Conservation (phyloP, 148 eudicot species). For the Fagopyrum esculentum region DNA sequence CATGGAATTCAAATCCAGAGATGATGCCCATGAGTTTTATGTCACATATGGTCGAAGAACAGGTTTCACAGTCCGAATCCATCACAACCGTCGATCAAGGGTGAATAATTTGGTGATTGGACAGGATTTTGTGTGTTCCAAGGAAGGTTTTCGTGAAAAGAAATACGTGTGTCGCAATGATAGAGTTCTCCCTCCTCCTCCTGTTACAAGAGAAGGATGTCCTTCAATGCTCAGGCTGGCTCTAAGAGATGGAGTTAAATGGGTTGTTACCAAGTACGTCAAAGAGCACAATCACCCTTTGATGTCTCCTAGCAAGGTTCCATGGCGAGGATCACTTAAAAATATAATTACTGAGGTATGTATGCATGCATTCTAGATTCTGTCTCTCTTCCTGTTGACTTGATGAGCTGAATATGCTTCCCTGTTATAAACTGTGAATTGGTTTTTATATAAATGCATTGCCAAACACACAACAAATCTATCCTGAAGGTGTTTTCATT, state of each 20-base stretch:
- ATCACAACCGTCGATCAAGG: conserved; percentile 13
- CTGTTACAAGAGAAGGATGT: conserved; percentile 31
- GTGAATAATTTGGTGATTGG: conserved; percentile 29
- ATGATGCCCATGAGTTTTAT: conserved; percentile 27
- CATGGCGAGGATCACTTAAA: conserved; percentile 5
- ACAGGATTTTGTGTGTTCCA: conserved; percentile 26
- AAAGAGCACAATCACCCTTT: conserved; percentile 35
- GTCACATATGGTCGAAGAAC: conserved; percentile 25
- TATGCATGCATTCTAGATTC: neutral
- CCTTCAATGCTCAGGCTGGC: conserved; percentile 29
- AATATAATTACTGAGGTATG: neutral
- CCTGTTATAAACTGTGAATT: too few relatives aligned
- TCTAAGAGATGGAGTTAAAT: conserved; percentile 25
- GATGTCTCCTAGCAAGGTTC: conserved; percentile 29
- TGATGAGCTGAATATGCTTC: neutral
- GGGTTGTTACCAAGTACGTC: conserved; percentile 27
- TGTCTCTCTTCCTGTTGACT: neutral
- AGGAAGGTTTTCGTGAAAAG: conserved; percentile 11
- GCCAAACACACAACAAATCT: too few relatives aligned
- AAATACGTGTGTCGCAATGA: conserved; percentile 2
- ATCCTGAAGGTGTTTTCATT: too few relatives aligned
- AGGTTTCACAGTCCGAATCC: conserved; percentile 24
- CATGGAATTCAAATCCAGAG: conserved; percentile 30
- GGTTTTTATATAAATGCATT: too few relatives aligned
- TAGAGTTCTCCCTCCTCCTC: conserved; percentile 29